These are phyloP conservation scores for Talaromyces stipitatus DNA, from an alignment of 495 filamentous ascomycete species.

Conservation along the genomic window DNA sequence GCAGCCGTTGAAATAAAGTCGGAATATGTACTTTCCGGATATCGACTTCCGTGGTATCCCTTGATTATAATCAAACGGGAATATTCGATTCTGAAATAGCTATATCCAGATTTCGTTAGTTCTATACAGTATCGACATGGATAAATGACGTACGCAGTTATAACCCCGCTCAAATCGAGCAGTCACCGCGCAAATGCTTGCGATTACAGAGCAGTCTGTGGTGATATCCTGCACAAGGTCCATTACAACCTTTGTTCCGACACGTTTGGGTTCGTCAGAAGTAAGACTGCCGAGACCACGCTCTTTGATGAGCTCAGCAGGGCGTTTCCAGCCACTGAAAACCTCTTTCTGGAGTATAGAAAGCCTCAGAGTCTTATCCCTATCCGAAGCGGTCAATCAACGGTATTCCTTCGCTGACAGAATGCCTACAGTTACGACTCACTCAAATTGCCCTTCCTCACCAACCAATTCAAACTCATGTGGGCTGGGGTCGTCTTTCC, in stretches of 20 bases:
- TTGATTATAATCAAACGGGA: slow-evolving; percentile 57
- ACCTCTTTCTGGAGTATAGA: slow-evolving; percentile 62
- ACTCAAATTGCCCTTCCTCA: slow-evolving; percentile 44
- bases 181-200: slow-evolving; percentile 80
- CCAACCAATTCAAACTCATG: slow-evolving; percentile 42
- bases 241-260: slow-evolving; percentile 26
- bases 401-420: neutral
- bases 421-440: slow-evolving; percentile 19
- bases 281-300: slow-evolving; percentile 12
- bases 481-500: slow-evolving; percentile 51
- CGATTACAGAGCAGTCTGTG: slow-evolving; percentile 94
- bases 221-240: slow-evolving; percentile 92
- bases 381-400: slow-evolving; percentile 25
- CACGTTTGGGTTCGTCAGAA: neutral
- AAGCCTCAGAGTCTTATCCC: slow-evolving; percentile 61
- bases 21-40: slow-evolving; percentile 85
- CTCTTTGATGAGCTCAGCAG: slow-evolving; percentile 43
- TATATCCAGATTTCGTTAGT: slow-evolving; percentile 18
- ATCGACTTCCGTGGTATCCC: slow-evolving; percentile 52
- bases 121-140: neutral
- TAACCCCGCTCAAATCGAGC: slow-evolving; percentile 56
- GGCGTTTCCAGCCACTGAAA: slow-evolving; percentile 77
- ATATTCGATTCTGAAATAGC: slow-evolving; percentile 62
- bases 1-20: slow-evolving; percentile 91
- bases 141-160: slow-evolving; percentile 37